A percentile compares a stretch with the other conserved stretches of the same genome.
Conservation (phyloP, 345 rosid genomes). For the Arabis alpina region DNA sequence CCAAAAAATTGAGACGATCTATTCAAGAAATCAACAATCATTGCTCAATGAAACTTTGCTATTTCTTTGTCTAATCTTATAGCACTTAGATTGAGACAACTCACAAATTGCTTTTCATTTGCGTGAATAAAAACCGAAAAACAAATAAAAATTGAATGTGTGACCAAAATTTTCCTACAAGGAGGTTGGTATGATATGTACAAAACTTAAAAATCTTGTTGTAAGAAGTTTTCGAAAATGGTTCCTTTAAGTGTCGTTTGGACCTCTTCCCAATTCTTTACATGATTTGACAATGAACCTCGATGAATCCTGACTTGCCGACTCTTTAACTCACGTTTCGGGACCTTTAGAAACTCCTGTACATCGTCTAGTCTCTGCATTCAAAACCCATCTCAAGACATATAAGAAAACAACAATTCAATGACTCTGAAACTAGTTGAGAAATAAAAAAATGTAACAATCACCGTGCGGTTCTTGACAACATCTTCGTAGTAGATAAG, state of each 20-base stretch:
- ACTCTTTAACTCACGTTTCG: constrained; percentile 63
- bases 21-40: background rate
- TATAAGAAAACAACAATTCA: constrained; percentile 14
- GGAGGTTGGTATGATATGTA: constrained; percentile 23
- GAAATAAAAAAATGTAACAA: background rate
- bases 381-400: background rate
- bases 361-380: constrained; percentile 71
- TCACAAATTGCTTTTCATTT: background rate
- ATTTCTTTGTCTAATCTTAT: background rate
- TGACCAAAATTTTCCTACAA: constrained; percentile 11
- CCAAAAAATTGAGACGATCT: background rate
- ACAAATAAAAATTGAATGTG: background rate
- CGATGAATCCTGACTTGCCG: constrained; percentile 91
- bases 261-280: constrained; percentile 79
- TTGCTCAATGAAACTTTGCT: background rate
- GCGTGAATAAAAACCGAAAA: background rate
- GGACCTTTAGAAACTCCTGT: constrained; percentile 79
- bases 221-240: constrained; percentile 56
- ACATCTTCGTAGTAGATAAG: constrained; percentile 89
- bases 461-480: constrained; percentile 81
- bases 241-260: constrained; percentile 67
- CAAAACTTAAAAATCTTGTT: constrained; percentile 42
- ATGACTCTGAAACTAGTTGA: background rate
- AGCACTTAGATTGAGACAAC: background rate
- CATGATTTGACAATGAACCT: constrained; percentile 62